A percentile compares a stretch with the other conserved stretches of the same genome.
These are phyloP conservation scores for Leptomonas pyrrhocoris DNA, from an alignment of 208 protist genomes.

Conservation along the genomic window DNA sequence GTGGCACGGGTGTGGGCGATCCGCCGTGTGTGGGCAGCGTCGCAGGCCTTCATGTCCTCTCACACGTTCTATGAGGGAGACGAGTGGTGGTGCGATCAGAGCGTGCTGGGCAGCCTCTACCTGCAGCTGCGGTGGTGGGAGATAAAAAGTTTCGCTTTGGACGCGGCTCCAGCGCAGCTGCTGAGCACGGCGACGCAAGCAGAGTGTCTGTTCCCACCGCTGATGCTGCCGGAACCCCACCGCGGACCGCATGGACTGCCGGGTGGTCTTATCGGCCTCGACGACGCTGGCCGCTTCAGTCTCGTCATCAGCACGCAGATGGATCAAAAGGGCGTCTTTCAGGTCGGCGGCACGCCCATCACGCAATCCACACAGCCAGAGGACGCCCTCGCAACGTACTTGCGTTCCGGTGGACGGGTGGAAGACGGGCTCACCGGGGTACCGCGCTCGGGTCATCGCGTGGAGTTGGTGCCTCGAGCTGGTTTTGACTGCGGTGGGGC, in stretches of 20 bases:
- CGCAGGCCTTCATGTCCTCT: slow-evolving; percentile 3
- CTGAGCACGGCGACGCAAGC: neutral
- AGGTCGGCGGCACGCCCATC: neutral
- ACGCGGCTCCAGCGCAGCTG: neutral
- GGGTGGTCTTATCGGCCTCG: slow-evolving; percentile 14
- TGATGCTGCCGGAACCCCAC: slow-evolving; percentile 7
- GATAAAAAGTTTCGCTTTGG: neutral
- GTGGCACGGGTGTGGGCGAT: slow-evolving; percentile 20
- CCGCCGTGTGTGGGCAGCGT: slow-evolving; percentile 10
- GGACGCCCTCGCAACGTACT: neutral
- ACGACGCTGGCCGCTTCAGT: slow-evolving; percentile 5
- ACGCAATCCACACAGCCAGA: neutral
- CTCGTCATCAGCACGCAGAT: slow-evolving; percentile 11
- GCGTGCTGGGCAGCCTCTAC: slow-evolving; percentile 19
- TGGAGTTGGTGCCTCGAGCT: neutral
- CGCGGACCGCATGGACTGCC: slow-evolving; percentile 16
- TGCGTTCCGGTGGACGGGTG: neutral
- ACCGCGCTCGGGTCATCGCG: slow-evolving; percentile 4
- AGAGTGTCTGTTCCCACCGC: slow-evolving; percentile 3
- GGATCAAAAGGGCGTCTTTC: neutral
- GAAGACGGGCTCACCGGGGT: neutral
- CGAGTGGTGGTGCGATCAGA: slow-evolving; percentile 25
- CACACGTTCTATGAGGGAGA: slow-evolving; percentile 11
- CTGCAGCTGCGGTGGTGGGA: slow-evolving; percentile 25
- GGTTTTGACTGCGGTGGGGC: slow-evolving; percentile 7